Conservation (phyloP, 1,284 basidiomycete species). For the Cutaneotrichosporon curvatum region DNA sequence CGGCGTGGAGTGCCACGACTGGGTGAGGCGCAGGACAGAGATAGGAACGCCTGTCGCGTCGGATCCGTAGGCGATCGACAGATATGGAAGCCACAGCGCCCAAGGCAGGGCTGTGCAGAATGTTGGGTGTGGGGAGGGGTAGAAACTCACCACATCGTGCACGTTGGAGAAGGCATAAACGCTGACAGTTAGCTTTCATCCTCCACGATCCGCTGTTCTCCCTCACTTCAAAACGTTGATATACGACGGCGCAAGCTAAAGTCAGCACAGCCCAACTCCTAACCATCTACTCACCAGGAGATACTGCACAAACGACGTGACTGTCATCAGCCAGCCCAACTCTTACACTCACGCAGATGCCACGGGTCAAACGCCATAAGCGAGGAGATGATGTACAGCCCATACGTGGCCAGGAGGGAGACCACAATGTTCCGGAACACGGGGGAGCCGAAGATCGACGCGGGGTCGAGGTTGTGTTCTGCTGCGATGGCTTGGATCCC, state of each 20-base stretch:
- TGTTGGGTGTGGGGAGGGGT: too few relatives aligned
- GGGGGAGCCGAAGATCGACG: constrained; percentile 60
- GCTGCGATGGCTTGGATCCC: constrained; percentile 57
- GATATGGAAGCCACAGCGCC: too few relatives aligned
- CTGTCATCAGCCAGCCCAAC: not conserved
- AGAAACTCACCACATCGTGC: constrained; percentile 50
- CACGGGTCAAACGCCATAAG: constrained; percentile 60
- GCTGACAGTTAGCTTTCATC: too few relatives aligned
- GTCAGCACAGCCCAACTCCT: too few relatives aligned
- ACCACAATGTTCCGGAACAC: constrained; percentile 63
- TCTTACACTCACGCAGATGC: constrained; percentile 28
- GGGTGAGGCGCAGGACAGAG: too few relatives aligned
- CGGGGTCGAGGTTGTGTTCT: constrained; percentile 42
- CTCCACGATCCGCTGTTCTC: too few relatives aligned
- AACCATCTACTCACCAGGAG: constrained; percentile 68
- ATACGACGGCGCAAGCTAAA: constrained; percentile 59
- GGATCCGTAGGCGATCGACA: too few relatives aligned
- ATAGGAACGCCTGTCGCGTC: too few relatives aligned
- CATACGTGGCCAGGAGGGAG: constrained; percentile 63
- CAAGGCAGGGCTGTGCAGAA: too few relatives aligned
- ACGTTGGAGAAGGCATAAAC: constrained; percentile 70
- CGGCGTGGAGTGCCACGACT: too few relatives aligned
- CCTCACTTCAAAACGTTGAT: constrained; percentile 82
- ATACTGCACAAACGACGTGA: constrained; percentile 59
- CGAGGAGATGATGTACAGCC: constrained; percentile 70